phyloP scores from a whole-genome alignment of 1,284 basidiomycete species.

The Microstroma glucosiphilum region DNA sequence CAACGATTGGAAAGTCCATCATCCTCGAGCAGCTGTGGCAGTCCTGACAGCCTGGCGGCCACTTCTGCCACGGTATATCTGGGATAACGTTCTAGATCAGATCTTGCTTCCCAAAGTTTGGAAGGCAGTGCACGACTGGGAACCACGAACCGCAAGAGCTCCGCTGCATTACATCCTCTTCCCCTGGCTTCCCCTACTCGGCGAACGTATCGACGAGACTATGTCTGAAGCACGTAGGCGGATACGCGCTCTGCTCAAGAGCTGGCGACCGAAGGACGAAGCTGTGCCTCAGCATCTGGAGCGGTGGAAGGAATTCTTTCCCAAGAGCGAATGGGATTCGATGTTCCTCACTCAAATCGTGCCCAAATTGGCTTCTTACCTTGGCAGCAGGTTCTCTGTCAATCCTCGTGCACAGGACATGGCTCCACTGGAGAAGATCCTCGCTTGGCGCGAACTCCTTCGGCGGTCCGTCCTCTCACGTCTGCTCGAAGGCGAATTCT shows the following conservation, averaged over 20 bases:
- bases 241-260: conserved; percentile 68
- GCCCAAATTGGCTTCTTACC: conserved; percentile 71
- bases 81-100: conserved; percentile 91
- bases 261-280: conserved; percentile 57
- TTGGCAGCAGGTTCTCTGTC: conserved; percentile 76
- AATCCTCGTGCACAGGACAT: conserved; percentile 77
- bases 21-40: conserved; percentile 68
- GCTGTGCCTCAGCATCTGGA: conserved; percentile 19
- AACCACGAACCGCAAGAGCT: conserved; percentile 21
- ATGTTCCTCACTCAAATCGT: conserved; percentile 83
- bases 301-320: conserved; percentile 26
- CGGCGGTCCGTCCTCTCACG: conserved; percentile 52
- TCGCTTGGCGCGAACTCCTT: conserved; percentile 70
- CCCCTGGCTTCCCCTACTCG: conserved; percentile 79
- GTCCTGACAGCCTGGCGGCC: conserved; percentile 82
- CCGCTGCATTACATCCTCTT: conserved; percentile 74
- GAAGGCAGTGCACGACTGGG: conserved; percentile 72
- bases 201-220: conserved; percentile 65
- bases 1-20: conserved; percentile 78
- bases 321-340: conserved; percentile 71
- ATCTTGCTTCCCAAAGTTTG: conserved; percentile 85
- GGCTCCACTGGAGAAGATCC: conserved; percentile 65
- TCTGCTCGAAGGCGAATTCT: conserved; percentile 70
- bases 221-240: conserved; percentile 79
- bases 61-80: conserved; percentile 80